Evolutionary conservation across 129 eudicot species (phyloP), one percentile per base, ranked within the genome.

Genomic region (Helianthus tuberosus): DNA sequence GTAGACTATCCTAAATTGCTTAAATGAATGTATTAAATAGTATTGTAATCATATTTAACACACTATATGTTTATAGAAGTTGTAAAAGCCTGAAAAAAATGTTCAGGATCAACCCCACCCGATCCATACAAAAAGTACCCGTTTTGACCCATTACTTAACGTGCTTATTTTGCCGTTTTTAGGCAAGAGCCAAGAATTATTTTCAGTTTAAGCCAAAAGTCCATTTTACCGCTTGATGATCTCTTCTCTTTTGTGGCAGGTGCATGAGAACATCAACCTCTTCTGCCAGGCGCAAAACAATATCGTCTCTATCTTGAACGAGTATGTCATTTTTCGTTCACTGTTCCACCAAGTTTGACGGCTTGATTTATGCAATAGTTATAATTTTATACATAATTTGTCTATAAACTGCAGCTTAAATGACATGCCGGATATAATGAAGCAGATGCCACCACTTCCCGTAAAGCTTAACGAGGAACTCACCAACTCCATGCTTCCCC

Each of bases 391-490:
- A 64, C 60, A 64, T 68, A 49, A 75, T 10, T 43, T 1, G n/a
- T 62, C 11, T 68, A 66, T 61, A 75, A 61, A 84, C 17, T 84
- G 89, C 89, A 93, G 97, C 85, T 76, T 90, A 69, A 83, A 77
- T 3, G 93, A 90, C 66, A 80, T 81, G 78, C 98, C 96, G 2
- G 98, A 90, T 77, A 75, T 86, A 39, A 88, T 93, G 98, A 90
- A 88, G 81, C 93, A 86, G 78, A 93, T 93, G 98, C 98, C 98
- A 53, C 97, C 98, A 0, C 85, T 93, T 48, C 98, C 97, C 1
- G 98, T 90, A 72, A 93, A 90, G 89, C 87, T 93, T 71, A 88
- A 93, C n/a, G 98, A 90, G 67, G 96, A 93, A 57, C 96, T 93
- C 52, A 85, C 87, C 25, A 84, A 70, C 73, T 76, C 89, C 69